Evolutionary conservation across 192 early-diverging fungal species (phyloP), one percentile per base, ranked within the genome.

Genomic region (Obelidium mucronatum): DNA sequence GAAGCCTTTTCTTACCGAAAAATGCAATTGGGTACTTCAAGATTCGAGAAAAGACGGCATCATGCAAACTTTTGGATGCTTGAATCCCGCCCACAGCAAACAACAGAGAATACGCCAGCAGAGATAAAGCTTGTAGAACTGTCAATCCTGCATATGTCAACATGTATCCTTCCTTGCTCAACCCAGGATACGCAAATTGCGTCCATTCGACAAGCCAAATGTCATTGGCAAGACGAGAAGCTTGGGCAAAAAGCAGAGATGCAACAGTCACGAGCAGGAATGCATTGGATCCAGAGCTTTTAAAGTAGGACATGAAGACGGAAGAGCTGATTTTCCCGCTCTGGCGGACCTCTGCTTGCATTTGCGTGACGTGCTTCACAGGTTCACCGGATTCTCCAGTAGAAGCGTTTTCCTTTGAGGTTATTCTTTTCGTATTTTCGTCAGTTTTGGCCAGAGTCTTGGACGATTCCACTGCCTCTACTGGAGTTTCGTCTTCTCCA

Each of bases 11-110:
- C 73, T 65, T 65, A 63, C 61, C 86, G 77, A 91, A 93, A 78
- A 96, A 94, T 22, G 82, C 84, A 72, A 93, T 85, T 6, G 93
- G 91, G 2, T 92, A 90, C 6, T 88, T 80, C 75, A 94, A 74
- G 5, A 94, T 83, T 36, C 85, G 75, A 5, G 80, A 31, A 15
- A 95, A 81, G 55, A 93, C 87, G 28, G 81, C 81, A n/a, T 86
- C 78, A 82, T 96, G 95, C 11, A 94, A 77, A 2, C 56, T 82
- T 62, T 82, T 83, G 6, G 92, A 88, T 2, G 90, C 90, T 15
- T 40, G 61, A 1, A 84, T 82, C 64, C 87, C 84, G 33, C 84
- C 83, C 52, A 84, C 63, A 4, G 89, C 86, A 73, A 92, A 91
- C 51, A 69, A 76, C 55, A 91, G 72, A 4, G 81, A 86, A 55